Evolutionary conservation across 2,329 filamentous ascomycete genomes (phyloP), one percentile per base, ranked within the genome.

Genomic region (Cladophialophora immunda): DNA sequence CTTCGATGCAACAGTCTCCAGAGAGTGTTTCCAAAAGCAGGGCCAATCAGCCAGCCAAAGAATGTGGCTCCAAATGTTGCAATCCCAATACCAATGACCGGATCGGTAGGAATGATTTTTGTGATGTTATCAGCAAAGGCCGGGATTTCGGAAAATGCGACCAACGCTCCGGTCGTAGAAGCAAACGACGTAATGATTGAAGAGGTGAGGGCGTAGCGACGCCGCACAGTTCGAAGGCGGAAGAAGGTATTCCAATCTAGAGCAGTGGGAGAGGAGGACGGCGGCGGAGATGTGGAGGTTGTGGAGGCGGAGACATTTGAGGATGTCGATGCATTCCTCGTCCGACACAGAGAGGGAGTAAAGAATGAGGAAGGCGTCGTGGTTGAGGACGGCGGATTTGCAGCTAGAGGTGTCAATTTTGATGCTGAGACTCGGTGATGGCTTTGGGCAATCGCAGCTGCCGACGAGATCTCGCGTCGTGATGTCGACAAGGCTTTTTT

Each of bases 171-270:
- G 1, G 91, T 90, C 0, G 92, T 90, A 66, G 87, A 87, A 13
- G 83, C 81, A 5, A 89, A 71, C 50, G 90, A 89, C 36, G 87
- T 87, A 36, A 88, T 77, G 58, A 93, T 83, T 55, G 92, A 94
- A 71, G 93, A 93, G 58, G 86, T 86, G 41, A 97, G 86, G 77
- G 94, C 93, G 82, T 94, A 91, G 74, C 92, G 88, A 68, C 94
- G 90, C 64, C 94, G 92, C 67, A 89, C 91, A 74, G 93, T 91
- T 75, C 94, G 93, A 67, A 98, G 89, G 77, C 89, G 88, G 84
- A 98, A 97, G 84, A 97, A 98, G 60, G 88, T 89, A 82, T 97
- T 90, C 94, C 94, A 98, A 81, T 93, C 87, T 50, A 94, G 87
- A n/a, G 79, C 75, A n/a, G 30, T 27, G 19, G 56, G 13, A 56